Base-by-base conservation (phyloP, 1,284 basidiomycete genomes). In the Clitocybe nebularis region DNA sequence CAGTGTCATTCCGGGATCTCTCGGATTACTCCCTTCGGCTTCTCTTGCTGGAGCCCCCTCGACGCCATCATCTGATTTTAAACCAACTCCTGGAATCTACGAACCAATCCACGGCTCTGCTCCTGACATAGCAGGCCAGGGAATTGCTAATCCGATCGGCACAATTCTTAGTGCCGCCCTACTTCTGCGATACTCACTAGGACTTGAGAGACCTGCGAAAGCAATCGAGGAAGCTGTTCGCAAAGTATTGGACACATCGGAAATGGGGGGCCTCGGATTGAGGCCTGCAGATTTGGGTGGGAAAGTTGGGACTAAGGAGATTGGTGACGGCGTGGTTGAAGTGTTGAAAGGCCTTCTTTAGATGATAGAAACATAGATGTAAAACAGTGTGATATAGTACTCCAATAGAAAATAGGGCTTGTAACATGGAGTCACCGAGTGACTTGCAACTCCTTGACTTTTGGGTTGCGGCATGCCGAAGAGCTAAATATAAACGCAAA, bases 51-150 rank as follows among this genome's bases (percentile, higher is more conserved):
- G 92, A 32, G 87, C 93, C 21, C 96, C 95, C 1, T 82, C 85
- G 29, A 72, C 82, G 38, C 76, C 84, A 21, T 78, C 80, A 21
- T 72, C 80, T 47, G 68, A 79, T 49, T 85, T 87, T 68, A 84
- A 83, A 55, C 75, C 86, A 4, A 85, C 84, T 0, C 65, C 77
- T 9, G 96, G 96, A 37, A 70, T 99, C 42, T 99, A 99, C 71
- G 95, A 99, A 67, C 95, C 95, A 45, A 95, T 96, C 48, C 90
- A 93, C 59, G 90, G 91, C 39, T 95, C 92, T 23, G 95, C 95
- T 1, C 95, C 95, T 36, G 95, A 98, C 59, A 98, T 98, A 53
- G 93, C 94, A 5, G 93, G 93, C 1, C 74, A 91, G 62, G 91
- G 91, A 22, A 93, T 97, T 56, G 95, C 95, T 49, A 99, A 98